Percentiles rank a stretch among this genome's conserved stretches.
Evolutionary conservation across 2,329 filamentous ascomycete species (phyloP).

Genomic region (Beauveria pseudobassiana): DNA sequence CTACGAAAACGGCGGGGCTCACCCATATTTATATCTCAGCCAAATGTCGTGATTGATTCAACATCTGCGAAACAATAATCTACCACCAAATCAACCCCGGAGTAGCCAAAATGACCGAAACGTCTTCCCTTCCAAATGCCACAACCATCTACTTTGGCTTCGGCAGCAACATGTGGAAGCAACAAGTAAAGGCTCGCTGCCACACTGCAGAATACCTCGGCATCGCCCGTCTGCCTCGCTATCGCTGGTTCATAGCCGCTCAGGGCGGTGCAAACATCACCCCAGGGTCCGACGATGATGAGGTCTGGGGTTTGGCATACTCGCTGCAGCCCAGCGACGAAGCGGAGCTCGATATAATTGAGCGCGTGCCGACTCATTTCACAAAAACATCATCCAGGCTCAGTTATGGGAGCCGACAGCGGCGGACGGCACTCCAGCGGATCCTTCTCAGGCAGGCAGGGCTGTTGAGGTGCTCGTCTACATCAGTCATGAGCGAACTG

Average conservation of each 20-base stretch:
- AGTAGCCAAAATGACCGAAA: not conserved
- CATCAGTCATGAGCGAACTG: not conserved
- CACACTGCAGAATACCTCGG: not conserved
- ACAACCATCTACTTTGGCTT: not conserved
- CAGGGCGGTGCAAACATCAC: slow-evolving; percentile 1
- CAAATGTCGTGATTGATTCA: not conserved
- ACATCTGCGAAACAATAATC: not conserved
- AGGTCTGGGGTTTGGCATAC: slow-evolving; percentile 3
- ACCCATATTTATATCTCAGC: not conserved
- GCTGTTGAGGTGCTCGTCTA: not conserved
- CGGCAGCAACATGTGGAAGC: slow-evolving; percentile 4
- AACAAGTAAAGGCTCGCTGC: slow-evolving; percentile 3
- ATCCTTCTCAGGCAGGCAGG: not conserved
- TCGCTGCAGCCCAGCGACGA: not conserved
- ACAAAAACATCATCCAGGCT: not conserved
- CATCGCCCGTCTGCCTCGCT: not conserved
- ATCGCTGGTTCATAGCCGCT: slow-evolving; percentile 3
- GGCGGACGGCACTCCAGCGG: not conserved
- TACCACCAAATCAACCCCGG: not conserved
- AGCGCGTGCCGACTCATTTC: not conserved
- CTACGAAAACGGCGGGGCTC: not conserved
- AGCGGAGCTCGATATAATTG: not conserved
- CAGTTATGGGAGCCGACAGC: not conserved
- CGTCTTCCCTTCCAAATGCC: not conserved
- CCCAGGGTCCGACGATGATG: not conserved